phyloP scores from a whole-genome alignment of 129 eudicot species.

The Chrysanthemum lavandulifolium region DNA sequence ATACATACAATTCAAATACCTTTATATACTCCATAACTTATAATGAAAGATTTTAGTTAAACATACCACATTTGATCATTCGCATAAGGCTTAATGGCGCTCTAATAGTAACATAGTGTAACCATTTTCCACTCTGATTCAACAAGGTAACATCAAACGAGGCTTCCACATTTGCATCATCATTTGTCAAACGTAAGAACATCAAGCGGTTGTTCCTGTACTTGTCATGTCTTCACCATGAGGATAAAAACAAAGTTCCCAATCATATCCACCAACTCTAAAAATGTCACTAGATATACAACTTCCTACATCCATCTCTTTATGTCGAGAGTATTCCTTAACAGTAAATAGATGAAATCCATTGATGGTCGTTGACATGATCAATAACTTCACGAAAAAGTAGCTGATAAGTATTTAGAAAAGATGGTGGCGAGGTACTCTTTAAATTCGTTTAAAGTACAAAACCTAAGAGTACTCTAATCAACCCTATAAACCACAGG shows the following conservation, averaged over 20 bases:
- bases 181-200: too few relatives aligned
- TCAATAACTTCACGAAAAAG: too few relatives aligned
- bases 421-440: too few relatives aligned
- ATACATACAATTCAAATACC: too few relatives aligned
- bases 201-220: conserved; percentile 7
- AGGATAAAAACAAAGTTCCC: conserved; percentile 81
- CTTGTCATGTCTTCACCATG: conserved; percentile 74
- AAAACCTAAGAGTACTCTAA: too few relatives aligned
- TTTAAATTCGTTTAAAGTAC: too few relatives aligned
- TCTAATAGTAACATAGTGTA: neutral
- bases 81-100: neutral
- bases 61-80: neutral
- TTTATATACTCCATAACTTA: too few relatives aligned
- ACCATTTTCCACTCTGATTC: conserved; percentile 40
- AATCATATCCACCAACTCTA: conserved; percentile 77
- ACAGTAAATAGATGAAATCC: conserved; percentile 72
- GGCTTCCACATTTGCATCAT: conserved; percentile 34
- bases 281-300: conserved; percentile 69
- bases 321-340: conserved; percentile 67
- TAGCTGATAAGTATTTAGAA: too few relatives aligned
- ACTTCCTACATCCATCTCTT: conserved; percentile 72
- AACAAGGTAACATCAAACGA: conserved; percentile 71
- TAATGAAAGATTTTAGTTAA: neutral
- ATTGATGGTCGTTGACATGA: conserved; percentile 36
- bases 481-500: too few relatives aligned